Evolutionary conservation across 2,329 filamentous ascomycete genomes (phyloP).

Genomic region (Colletotrichum liaoningense): DNA sequence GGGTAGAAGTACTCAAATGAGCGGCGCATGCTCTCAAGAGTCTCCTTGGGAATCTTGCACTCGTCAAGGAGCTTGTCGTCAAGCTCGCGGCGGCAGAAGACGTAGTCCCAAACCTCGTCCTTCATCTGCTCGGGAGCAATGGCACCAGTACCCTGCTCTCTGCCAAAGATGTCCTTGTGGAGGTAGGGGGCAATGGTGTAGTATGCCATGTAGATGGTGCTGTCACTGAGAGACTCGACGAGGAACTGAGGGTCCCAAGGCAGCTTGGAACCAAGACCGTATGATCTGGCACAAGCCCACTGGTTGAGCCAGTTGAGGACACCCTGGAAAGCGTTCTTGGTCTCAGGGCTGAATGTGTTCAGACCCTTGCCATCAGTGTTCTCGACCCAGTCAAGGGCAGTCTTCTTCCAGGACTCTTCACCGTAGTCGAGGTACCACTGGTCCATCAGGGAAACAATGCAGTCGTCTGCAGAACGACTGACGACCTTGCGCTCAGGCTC

Average conservation of each 20-base stretch:
- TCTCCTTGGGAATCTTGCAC: constrained; percentile 79
- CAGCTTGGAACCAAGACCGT: constrained; percentile 91
- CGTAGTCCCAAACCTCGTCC: constrained; percentile 96
- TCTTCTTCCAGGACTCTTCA: constrained; percentile 85
- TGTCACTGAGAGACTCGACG: constrained; percentile 92
- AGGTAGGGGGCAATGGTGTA: constrained; percentile 76
- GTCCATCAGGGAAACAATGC: constrained; percentile 91
- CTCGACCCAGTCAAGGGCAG: constrained; percentile 78
- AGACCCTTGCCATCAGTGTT: constrained; percentile 74
- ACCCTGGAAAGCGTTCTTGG: constrained; percentile 83
- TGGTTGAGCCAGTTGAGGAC: constrained; percentile 93
- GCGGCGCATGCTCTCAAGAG: constrained; percentile 83
- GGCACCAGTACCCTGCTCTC: constrained; percentile 73
- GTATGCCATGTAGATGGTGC: constrained; percentile 91
- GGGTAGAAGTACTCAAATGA: constrained; percentile 99
- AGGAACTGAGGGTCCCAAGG: constrained; percentile 94
- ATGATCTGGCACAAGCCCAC: constrained; percentile 94
- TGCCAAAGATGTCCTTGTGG: constrained; percentile 88
- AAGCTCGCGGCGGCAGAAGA: constrained; percentile 83
- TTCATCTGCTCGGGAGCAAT: constrained; percentile 88
- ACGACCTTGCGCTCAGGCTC: constrained; percentile 93
- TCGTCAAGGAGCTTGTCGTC: constrained; percentile 72
- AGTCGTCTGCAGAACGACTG: constrained; percentile 90
- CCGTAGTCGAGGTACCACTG: constrained; percentile 99
- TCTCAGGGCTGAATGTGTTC: constrained; percentile 83